Conservation (phyloP, 2,329 filamentous ascomycete genomes). For the Aspergillus fumigatus region DNA sequence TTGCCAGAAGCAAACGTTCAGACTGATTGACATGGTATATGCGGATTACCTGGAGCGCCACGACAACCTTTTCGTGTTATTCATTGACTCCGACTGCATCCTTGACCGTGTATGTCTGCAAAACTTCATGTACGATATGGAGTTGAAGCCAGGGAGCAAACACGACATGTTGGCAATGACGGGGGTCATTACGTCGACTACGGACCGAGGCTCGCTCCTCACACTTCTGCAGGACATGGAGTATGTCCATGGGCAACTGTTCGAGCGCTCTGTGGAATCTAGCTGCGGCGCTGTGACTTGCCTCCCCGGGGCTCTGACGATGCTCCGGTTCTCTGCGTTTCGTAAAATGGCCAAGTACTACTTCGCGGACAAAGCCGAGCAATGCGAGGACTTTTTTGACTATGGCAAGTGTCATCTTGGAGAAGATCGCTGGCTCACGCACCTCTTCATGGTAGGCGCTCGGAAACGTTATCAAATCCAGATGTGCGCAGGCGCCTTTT, state of each 20-base stretch:
- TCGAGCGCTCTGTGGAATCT: conserved; percentile 92
- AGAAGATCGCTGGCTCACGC: conserved; percentile 94
- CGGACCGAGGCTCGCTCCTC: conserved; percentile 79
- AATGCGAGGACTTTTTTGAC: conserved; percentile 93
- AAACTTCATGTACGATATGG: conserved; percentile 99
- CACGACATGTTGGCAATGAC: conserved; percentile 97
- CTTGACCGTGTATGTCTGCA: conserved; percentile 86
- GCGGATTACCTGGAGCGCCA: conserved; percentile 78
- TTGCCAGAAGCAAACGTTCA: conserved; percentile 90
- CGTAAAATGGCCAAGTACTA: conserved; percentile 97
- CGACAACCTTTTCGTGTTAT: conserved; percentile 90
- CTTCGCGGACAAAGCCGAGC: conserved; percentile 93
- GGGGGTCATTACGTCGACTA: conserved; percentile 92
- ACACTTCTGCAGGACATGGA: conserved; percentile 97
- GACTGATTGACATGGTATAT: conserved; percentile 90
- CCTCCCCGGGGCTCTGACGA: conserved; percentile 89
- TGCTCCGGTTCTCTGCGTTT: conserved; percentile 93
- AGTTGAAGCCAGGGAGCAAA: conserved; percentile 86
- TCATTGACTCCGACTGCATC: conserved; percentile 97
- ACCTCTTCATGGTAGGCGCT: conserved; percentile 97
- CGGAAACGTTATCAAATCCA: conserved; percentile 92
- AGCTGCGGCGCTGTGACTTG: conserved; percentile 92
- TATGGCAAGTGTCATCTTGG: conserved; percentile 93
- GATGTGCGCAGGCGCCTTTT: conserved; percentile 96
- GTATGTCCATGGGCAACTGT: conserved; percentile 93